These are phyloP conservation scores for Lolium rigidum DNA, from an alignment of 176 grass and related monocot species.

Conservation along the genomic window DNA sequence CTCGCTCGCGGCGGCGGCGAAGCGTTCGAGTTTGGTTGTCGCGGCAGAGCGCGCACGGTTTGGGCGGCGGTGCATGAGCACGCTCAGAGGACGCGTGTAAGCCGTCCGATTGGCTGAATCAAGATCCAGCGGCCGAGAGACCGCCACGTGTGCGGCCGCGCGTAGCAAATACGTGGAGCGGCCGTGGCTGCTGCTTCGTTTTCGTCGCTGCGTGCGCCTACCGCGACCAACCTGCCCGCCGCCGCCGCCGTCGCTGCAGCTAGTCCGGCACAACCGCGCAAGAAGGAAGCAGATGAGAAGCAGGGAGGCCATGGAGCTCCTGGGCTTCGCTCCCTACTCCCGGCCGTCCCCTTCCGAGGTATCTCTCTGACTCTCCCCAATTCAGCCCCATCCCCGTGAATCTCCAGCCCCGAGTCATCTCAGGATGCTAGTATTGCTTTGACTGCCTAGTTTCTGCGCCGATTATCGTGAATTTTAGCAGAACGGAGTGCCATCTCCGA, in stretches of 20 bases:
- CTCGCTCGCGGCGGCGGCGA: not conserved
- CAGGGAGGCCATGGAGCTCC: slow-evolving; percentile 69
- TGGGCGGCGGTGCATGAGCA: not conserved
- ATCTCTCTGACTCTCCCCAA: not conserved
- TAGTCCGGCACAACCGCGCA: not conserved
- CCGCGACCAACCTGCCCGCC: not conserved
- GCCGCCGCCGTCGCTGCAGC: not conserved
- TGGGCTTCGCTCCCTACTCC: slow-evolving; percentile 66
- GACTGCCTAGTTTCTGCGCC: not conserved
- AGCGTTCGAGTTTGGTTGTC: not conserved
- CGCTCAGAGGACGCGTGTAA: not conserved
- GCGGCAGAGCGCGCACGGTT: slow-evolving; percentile 1
- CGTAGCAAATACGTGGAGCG: slow-evolving; percentile 24
- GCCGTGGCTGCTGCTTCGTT: slow-evolving; percentile 24
- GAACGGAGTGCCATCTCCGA: not conserved
- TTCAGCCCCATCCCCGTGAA: not conserved
- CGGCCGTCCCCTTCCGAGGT: slow-evolving; percentile 67
- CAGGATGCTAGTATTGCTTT: not conserved
- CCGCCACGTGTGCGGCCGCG: not conserved
- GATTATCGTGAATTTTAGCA: not conserved
- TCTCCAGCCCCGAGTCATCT: slow-evolving; percentile 1
- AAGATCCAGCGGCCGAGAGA: not conserved
- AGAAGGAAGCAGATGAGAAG: slow-evolving; percentile 54
- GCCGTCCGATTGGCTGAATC: slow-evolving; percentile 30
- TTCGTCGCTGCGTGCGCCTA: not conserved